Percentiles rank a stretch among this genome's conserved stretches.
Evolutionary conservation across 2,329 filamentous ascomycete species (phyloP).

Genomic region (Aspergillus ustus): DNA sequence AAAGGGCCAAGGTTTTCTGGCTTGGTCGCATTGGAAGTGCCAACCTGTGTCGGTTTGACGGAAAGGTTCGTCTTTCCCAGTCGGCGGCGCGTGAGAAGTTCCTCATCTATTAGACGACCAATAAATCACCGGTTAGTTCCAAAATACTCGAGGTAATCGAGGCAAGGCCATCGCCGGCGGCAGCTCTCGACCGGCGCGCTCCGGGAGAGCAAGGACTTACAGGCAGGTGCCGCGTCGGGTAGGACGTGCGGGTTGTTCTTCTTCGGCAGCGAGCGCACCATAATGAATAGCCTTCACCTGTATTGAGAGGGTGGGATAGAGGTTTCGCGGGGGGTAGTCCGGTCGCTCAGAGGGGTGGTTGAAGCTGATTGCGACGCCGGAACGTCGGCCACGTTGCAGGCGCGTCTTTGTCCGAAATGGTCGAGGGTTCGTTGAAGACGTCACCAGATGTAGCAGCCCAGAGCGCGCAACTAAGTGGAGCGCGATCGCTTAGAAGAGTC

Average conservation of each 20-base stretch:
- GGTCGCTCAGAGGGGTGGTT: constrained; percentile 18
- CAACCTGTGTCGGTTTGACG: constrained; percentile 77
- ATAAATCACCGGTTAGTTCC: constrained; percentile 23
- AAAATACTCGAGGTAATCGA: neutral
- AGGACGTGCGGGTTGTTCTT: constrained; percentile 53
- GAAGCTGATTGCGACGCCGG: constrained; percentile 36
- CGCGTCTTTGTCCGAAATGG: constrained; percentile 36
- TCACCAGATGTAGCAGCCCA: constrained; percentile 27
- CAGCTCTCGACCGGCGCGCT: constrained; percentile 20
- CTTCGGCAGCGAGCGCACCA: constrained; percentile 52
- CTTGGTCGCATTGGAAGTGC: constrained; percentile 72
- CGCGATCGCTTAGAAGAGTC: constrained; percentile 16
- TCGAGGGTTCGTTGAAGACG: constrained; percentile 22
- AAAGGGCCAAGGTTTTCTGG: constrained; percentile 78
- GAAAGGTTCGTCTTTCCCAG: constrained; percentile 91
- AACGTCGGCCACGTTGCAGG: constrained; percentile 51
- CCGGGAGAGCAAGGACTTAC: constrained; percentile 42
- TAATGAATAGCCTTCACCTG: constrained; percentile 27
- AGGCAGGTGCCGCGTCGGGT: constrained; percentile 47
- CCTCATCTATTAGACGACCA: constrained; percentile 58
- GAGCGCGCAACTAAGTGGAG: constrained; percentile 13
- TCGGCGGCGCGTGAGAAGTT: constrained; percentile 81
- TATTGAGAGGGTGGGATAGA: constrained; percentile 10
- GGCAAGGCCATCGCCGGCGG: neutral
- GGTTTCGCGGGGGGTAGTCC: constrained; percentile 18